Percentiles rank a stretch among this genome's conserved stretches.
Conservation (phyloP, 805 yeast genomes). For the Ascoidea tarda region DNA sequence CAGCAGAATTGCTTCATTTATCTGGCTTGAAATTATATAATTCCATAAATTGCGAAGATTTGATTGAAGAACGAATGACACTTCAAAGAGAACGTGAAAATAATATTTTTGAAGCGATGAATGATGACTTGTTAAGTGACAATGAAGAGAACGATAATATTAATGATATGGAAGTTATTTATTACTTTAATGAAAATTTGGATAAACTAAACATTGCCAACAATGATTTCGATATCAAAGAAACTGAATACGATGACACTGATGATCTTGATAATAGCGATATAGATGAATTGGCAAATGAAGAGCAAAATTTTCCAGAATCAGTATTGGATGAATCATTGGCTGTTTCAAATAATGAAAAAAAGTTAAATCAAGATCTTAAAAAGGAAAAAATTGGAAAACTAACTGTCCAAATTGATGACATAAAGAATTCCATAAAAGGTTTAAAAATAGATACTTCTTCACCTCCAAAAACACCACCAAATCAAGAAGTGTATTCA, state of each 20-base stretch:
- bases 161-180: slow-evolving; percentile 13
- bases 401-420: slow-evolving; percentile 15
- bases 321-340: neutral
- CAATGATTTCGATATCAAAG: slow-evolving; percentile 13
- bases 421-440: slow-evolving; percentile 14
- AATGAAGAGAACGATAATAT: slow-evolving; percentile 1
- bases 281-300: neutral
- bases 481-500: neutral
- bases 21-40: slow-evolving; percentile 92
- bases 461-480: neutral
- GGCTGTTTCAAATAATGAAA: too few relatives aligned
- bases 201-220: slow-evolving; percentile 16
- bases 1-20: slow-evolving; percentile 91
- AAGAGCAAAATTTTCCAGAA: slow-evolving; percentile 10
- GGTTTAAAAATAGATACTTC: slow-evolving; percentile 14
- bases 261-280: slow-evolving; percentile 12
- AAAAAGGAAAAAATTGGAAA: slow-evolving; percentile 12
- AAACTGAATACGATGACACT: slow-evolving; percentile 14
- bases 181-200: slow-evolving; percentile 16
- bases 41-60: slow-evolving; percentile 54
- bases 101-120: slow-evolving; percentile 7
- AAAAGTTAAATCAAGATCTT: slow-evolving; percentile 6
- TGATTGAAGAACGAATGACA: slow-evolving; percentile 56
- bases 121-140: slow-evolving; percentile 3
- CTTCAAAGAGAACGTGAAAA: slow-evolving; percentile 15